Evolutionary conservation across 1,139 yeast genomes (phyloP).

Genomic region (Kodamaea suecica): DNA sequence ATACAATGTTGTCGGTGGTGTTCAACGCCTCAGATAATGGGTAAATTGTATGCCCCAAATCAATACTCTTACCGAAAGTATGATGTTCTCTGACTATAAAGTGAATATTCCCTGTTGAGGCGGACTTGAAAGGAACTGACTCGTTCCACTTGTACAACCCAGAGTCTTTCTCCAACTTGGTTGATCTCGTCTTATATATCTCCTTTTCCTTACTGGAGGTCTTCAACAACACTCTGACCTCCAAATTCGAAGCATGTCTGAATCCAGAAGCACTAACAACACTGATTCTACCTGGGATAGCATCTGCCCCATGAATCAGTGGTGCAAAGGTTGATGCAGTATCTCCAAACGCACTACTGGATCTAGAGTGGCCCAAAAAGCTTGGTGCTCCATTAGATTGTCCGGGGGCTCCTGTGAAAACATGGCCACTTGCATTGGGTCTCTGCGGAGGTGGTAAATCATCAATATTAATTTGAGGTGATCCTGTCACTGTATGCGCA

Average conservation of each 20-base stretch:
- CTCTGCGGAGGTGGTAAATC: conserved; percentile 42
- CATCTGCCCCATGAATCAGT: conserved; percentile 29
- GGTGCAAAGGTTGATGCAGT: conserved; percentile 37
- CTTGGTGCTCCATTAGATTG: conserved; percentile 5
- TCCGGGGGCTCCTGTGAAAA: conserved; percentile 6
- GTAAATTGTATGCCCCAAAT: conserved; percentile 55
- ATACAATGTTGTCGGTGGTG: conserved; percentile 28
- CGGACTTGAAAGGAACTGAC: conserved; percentile 62
- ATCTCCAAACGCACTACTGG: conserved; percentile 24
- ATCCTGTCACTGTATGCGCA: conserved; percentile 18
- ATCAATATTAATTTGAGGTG: conserved; percentile 38
- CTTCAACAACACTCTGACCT: conserved; percentile 51
- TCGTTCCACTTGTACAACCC: conserved; percentile 61
- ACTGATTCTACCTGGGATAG: conserved; percentile 54
- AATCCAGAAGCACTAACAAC: conserved; percentile 43
- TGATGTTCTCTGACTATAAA: conserved; percentile 67
- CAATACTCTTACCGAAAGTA: conserved; percentile 67
- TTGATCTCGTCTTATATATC: conserved; percentile 61
- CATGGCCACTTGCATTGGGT: conserved; percentile 17
- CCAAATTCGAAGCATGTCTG: conserved; percentile 25
- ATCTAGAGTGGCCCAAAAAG: conserved; percentile 26
- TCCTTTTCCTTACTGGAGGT: conserved; percentile 54
- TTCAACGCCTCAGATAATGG: conserved; percentile 36
- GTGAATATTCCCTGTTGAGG: conserved; percentile 54
- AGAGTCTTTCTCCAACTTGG: conserved; percentile 45